These are phyloP conservation scores for Globisporangium recalcitrans DNA, from an alignment of 352 stramenopile species.

Conservation along the genomic window DNA sequence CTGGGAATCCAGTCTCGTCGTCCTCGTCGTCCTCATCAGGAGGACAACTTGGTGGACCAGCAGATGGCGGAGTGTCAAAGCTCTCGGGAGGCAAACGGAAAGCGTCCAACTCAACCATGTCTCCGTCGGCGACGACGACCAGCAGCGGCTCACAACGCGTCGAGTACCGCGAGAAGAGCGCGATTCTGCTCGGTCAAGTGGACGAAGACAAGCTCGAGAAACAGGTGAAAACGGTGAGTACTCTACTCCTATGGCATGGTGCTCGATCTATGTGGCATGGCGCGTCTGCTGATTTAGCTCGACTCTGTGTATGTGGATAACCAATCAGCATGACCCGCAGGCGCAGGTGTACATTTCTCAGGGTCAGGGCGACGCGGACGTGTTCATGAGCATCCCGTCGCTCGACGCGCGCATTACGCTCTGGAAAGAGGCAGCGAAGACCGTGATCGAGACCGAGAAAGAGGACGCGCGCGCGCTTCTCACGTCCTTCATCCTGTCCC, in stretches of 20 bases:
- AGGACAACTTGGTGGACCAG: background rate
- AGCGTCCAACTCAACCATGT: constrained; percentile 5
- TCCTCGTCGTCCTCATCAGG: background rate
- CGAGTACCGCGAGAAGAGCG: constrained; percentile 56
- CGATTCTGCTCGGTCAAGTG: constrained; percentile 59
- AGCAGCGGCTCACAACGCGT: constrained; percentile 22
- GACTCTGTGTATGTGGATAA: too few species aligned
- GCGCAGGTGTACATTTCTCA: constrained; percentile 79
- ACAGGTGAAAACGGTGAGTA: constrained; percentile 63
- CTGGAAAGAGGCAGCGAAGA: constrained; percentile 73
- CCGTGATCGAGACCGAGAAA: constrained; percentile 72
- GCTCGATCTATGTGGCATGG: too few species aligned
- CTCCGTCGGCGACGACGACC: background rate
- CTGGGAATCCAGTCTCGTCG: background rate
- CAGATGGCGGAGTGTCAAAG: background rate
- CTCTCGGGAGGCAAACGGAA: constrained; percentile 14
- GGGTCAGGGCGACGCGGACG: constrained; percentile 65
- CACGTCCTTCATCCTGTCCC: constrained; percentile 46
- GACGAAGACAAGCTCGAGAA: constrained; percentile 76
- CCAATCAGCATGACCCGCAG: constrained; percentile 51
- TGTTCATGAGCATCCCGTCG: constrained; percentile 77
- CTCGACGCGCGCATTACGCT: constrained; percentile 71
- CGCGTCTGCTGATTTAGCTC: too few species aligned
- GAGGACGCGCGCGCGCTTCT: constrained; percentile 64
- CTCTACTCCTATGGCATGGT: background rate